Evolutionary conservation across 1,139 yeast species (phyloP).

Genomic region (Blastobotrys indianensis): DNA sequence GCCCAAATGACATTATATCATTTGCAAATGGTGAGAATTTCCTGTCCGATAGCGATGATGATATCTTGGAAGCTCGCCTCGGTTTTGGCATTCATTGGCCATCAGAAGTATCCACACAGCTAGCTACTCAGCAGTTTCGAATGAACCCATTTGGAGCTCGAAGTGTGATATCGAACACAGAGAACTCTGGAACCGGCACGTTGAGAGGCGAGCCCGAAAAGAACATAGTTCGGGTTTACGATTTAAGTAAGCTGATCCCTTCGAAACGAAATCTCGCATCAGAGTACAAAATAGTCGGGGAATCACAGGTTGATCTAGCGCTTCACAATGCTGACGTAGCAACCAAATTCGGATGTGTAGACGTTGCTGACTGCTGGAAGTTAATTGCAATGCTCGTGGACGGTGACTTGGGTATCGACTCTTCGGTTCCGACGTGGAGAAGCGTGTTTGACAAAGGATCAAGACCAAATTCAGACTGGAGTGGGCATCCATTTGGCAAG

Average conservation of each 20-base stretch:
- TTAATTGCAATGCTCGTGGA: constrained; percentile 34
- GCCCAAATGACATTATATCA: not conserved
- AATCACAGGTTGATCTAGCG: constrained; percentile 58
- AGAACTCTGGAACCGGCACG: constrained; percentile 7
- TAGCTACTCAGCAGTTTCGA: constrained; percentile 7
- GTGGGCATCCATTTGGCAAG: constrained; percentile 76
- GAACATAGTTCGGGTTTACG: constrained; percentile 58
- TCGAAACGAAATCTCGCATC: constrained; percentile 70
- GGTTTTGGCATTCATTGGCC: constrained; percentile 7
- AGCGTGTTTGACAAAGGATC: not conserved
- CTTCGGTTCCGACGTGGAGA: not conserved
- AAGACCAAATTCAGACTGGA: constrained; percentile 46
- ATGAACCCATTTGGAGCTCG: constrained; percentile 9
- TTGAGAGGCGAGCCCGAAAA: constrained; percentile 18
- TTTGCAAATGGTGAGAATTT: constrained; percentile 5
- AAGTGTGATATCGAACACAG: constrained; percentile 16
- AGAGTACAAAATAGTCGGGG: constrained; percentile 69
- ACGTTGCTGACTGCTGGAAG: constrained; percentile 73
- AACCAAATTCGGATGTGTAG: constrained; percentile 51
- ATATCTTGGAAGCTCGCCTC: constrained; percentile 3
- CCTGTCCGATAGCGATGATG: constrained; percentile 21
- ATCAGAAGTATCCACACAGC: not conserved
- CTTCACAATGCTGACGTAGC: constrained; percentile 71
- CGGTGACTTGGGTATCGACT: constrained; percentile 15
- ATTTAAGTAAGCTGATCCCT: constrained; percentile 67